Evolutionary conservation across 23 red algal genomes (phyloP), one percentile per base, ranked within the genome.

Genomic region (Rhodosorus marinus): DNA sequence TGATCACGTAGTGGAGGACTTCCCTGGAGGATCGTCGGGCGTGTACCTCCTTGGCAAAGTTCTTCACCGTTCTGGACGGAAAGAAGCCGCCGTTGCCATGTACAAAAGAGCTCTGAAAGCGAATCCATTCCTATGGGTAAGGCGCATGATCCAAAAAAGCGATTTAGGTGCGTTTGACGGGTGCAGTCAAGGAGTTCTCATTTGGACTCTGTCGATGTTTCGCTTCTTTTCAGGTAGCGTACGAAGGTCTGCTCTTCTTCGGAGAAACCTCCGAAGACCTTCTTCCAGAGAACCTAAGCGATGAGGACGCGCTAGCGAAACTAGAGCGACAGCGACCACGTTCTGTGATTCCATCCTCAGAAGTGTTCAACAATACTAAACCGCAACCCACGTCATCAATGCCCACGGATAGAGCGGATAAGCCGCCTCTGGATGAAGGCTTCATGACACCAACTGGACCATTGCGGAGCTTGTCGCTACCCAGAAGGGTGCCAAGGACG

Each of bases 111-210:
- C 68, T 20, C 26, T 85, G 1, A 61, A 73, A 30, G 62, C 52
- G 1, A 74, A 85, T 34, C 66, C 80, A 15, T 67, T 59, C 1
- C 32, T 85, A 24, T 85, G 80, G 80, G 52, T n/a, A n/a, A 57
- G 25, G 67, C 80, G 6, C 66, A 58, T 47, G 80, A 74, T n/a
- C 68, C 80, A 0, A 29, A 74, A 8, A 56, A 63, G 28, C 59
- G 43, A 23, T 67, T 85, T 67, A 69, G 80, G 49, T 65, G 67
- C 30, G 56, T 75, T n/a, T 48, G 51, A 32, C 47, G 30, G 25
- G 26, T 53, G 11, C 59, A 75, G 20, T 45, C 34, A 1, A 49
- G 64, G 20, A 34, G 64, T 49, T 43, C 48, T 8, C 28, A 24
- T 3, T 32, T 45, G 19, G 34, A 24, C 6, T 59, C 64, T 43